Conservation (phyloP, 305 asterid genomes). For the Salvia sclarea region DNA sequence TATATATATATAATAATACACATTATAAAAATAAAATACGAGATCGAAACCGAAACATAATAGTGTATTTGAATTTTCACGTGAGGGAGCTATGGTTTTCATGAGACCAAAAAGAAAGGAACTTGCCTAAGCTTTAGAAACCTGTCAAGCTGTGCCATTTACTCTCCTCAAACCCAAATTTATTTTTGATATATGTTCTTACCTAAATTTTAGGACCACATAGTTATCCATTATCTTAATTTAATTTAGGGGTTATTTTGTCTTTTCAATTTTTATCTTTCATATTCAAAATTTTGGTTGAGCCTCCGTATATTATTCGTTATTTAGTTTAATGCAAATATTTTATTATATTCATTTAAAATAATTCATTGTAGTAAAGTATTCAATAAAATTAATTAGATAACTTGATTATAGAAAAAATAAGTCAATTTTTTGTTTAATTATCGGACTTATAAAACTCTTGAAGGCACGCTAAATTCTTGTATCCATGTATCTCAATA, state of each 20-base stretch:
- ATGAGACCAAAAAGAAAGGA: constrained; percentile 30
- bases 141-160: constrained; percentile 20
- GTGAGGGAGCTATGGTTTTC: constrained; percentile 17
- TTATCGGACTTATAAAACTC: too few species aligned
- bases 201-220: constrained; percentile 38
- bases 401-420: too few species aligned
- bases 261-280: neutral
- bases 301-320: too few species aligned
- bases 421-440: too few species aligned
- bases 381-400: too few species aligned
- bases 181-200: constrained; percentile 10
- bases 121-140: constrained; percentile 23
- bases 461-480: too few species aligned
- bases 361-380: too few species aligned
- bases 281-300: neutral
- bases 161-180: constrained; percentile 14
- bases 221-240: constrained; percentile 7
- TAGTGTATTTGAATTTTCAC: constrained; percentile 18
- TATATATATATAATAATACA: neutral
- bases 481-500: neutral
- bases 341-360: neutral
- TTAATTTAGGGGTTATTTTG: neutral
- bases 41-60: too few species aligned
- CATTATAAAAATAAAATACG: neutral
- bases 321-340: too few species aligned